Evolutionary conservation across 2,329 filamentous ascomycete genomes (phyloP), one percentile per base, ranked within the genome.

Genomic region (Septoria petroselini): DNA sequence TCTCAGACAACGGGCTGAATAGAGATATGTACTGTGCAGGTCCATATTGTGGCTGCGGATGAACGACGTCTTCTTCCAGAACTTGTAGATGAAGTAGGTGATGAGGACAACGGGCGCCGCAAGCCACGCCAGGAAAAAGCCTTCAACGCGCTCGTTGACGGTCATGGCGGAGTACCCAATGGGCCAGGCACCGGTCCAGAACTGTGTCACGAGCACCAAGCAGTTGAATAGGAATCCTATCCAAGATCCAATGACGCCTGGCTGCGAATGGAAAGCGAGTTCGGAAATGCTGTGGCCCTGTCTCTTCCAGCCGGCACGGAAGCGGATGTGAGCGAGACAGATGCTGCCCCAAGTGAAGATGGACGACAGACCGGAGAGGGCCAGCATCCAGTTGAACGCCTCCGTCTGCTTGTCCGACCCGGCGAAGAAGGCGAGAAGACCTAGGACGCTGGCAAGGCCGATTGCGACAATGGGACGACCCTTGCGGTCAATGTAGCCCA

Each of bases 321-420:
- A 96, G 48, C 90, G 88, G 65, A 96, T 94, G 70, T 96, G 91
- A 18, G 85, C 81, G n/a, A 94, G 73, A 68, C 89, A 95, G 68
- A 95, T 91, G 58, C 86, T 86, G 48, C 77, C 81, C 87, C 87
- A 91, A 4, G 85, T 90, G 72, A 91, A 87, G 65, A 89, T 79
- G 38, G 80, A 84, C 7, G 83, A 85, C 18, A 90, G 76, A 40
- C 83, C 86, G 1, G 84, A 87, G 40, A 89, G 76, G 52, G 86
- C 80, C 34, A 87, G 76, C 68, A 95, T 81, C 90, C 91, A 95
- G 62, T 81, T 78, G 57, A 95, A 86, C 4, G 88, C 82, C 23
- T 76, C 71, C 12, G 73, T 73, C 61, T 86, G 78, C 56, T 81
- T 68, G 2, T 71, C 68, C 0, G 83, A 76, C 47, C 85, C 83